These are phyloP conservation scores for Leptographium galeiforme DNA, from an alignment of 2,329 filamentous ascomycete species.

Conservation along the genomic window DNA sequence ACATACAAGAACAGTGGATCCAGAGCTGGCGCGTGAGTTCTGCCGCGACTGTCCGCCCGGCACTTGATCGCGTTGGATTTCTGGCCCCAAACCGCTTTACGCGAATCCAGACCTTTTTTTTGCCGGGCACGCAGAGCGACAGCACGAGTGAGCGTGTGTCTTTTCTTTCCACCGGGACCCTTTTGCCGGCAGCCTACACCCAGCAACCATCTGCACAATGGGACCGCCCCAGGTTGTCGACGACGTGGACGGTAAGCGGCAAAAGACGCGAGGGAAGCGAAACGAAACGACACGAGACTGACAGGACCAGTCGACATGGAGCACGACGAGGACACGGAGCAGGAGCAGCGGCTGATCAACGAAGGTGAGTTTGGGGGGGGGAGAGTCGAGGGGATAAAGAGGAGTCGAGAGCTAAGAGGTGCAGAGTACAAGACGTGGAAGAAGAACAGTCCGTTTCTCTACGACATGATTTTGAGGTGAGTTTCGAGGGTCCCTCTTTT, in stretches of 20 bases:
- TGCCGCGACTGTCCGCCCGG: conserved; percentile 1
- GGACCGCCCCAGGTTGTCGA: conserved; percentile 33
- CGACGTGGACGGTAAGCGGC: conserved; percentile 36
- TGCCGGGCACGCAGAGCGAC: no score
- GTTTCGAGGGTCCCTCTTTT: no score
- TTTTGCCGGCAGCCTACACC: no score
- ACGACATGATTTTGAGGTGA: conserved; percentile 86
- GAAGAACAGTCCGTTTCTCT: conserved; percentile 97
- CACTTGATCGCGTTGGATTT: conserved; percentile 7
- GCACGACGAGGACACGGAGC: conserved; percentile 57
- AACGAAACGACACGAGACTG: background rate
- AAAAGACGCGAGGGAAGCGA: no score
- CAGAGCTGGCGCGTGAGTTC: background rate
- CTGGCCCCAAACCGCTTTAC: background rate
- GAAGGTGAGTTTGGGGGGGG: conserved; percentile 43
- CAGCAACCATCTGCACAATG: conserved; percentile 19
- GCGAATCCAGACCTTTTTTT: background rate
- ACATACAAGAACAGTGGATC: no score
- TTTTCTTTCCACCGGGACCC: no score
- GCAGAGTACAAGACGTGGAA: conserved; percentile 99
- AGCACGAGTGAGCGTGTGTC: no score
- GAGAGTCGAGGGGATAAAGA: background rate
- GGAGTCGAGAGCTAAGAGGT: background rate
- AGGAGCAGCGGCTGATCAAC: conserved; percentile 81
- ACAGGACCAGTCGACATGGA: conserved; percentile 27